Evolutionary conservation across 805 yeast genomes (phyloP).

Genomic region (Hanseniaspora pseudoguilliermondii): DNA sequence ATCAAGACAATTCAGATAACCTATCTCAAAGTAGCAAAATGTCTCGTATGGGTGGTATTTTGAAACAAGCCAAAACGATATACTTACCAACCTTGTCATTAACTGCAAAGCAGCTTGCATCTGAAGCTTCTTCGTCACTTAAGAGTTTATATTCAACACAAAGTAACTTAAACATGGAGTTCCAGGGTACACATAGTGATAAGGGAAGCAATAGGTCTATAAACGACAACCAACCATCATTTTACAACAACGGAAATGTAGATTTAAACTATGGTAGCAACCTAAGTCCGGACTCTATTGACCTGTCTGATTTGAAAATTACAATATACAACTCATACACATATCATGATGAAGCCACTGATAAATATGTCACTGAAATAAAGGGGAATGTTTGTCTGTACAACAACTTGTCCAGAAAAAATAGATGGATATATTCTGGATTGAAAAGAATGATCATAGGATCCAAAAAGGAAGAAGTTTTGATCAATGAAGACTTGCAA

Average conservation of each 20-base stretch:
- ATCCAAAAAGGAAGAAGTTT: slow-evolving; percentile 37
- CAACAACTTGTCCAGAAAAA: slow-evolving; percentile 24
- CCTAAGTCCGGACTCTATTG: not conserved
- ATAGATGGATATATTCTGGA: slow-evolving; percentile 28
- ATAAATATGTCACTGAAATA: not conserved
- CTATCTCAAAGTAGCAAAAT: slow-evolving; percentile 23
- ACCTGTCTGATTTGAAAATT: slow-evolving; percentile 4
- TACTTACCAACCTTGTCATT: slow-evolving; percentile 43
- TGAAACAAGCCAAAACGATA: slow-evolving; percentile 43
- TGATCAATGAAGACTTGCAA: slow-evolving; percentile 37
- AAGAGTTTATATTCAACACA: not conserved
- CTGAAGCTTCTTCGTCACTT: slow-evolving; percentile 29
- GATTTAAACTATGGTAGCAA: not conserved
- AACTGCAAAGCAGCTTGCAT: slow-evolving; percentile 37
- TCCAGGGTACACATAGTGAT: not conserved
- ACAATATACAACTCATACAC: slow-evolving; percentile 6
- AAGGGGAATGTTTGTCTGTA: slow-evolving; percentile 16
- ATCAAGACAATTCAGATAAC: not conserved
- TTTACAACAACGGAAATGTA: not conserved
- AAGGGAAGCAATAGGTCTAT: not conserved
- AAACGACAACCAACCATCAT: not conserved
- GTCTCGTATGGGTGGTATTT: slow-evolving; percentile 37
- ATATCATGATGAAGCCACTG: not conserved
- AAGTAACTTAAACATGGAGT: not conserved
- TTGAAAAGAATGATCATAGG: slow-evolving; percentile 11